A percentile compares a stretch with the other conserved stretches of the same genome.
These are phyloP conservation scores for Lichtheimia hyalospora DNA, from an alignment of 371 early-diverging fungal genomes.

Conservation along the genomic window DNA sequence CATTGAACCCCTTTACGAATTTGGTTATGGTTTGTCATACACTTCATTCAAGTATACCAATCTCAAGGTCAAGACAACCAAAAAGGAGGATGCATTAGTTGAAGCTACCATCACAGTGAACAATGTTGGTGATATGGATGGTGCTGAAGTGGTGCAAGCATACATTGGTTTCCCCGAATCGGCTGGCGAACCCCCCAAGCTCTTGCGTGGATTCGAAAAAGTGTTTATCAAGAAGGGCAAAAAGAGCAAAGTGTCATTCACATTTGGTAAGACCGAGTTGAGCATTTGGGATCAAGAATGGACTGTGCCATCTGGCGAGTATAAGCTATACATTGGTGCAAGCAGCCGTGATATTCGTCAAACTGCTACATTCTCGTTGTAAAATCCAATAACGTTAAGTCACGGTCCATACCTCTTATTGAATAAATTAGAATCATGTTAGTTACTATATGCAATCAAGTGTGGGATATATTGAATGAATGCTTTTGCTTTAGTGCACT, in stretches of 20 bases:
- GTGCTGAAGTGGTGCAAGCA: slow-evolving; percentile 53
- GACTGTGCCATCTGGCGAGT: slow-evolving; percentile 34
- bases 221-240: slow-evolving; percentile 24
- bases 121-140: slow-evolving; percentile 46
- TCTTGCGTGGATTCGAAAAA: slow-evolving; percentile 47
- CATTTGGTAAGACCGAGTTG: slow-evolving; percentile 24
- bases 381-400: background rate
- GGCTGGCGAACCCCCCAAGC: slow-evolving; percentile 39
- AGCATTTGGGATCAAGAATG: slow-evolving; percentile 41
- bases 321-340: slow-evolving; percentile 38
- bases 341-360: slow-evolving; percentile 40
- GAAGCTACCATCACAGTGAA: slow-evolving; percentile 24
- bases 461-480: too few species aligned
- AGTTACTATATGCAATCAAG: too few species aligned
- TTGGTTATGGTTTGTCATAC: slow-evolving; percentile 61
- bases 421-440: too few species aligned
- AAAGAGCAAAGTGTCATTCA: slow-evolving; percentile 24
- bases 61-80: slow-evolving; percentile 1
- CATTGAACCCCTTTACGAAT: slow-evolving; percentile 49
- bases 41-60: slow-evolving; percentile 45
- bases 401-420: too few species aligned
- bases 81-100: background rate
- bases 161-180: slow-evolving; percentile 45
- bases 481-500: too few species aligned
- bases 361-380: background rate